Conservation (phyloP, 2,329 filamentous ascomycete species). For the Aspergillus sergii region DNA sequence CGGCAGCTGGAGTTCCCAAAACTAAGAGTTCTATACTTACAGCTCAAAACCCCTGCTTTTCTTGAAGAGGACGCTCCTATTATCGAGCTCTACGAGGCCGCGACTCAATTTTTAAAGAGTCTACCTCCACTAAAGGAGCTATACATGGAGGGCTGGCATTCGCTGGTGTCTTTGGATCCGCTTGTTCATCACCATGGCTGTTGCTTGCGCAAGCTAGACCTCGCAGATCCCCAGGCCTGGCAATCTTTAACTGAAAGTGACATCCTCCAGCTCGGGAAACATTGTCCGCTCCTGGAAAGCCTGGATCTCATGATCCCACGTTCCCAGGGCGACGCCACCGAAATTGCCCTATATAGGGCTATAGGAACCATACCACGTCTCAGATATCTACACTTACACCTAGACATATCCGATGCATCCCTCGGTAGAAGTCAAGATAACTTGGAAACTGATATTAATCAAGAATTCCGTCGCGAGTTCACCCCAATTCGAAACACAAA, state of each 20-base stretch:
- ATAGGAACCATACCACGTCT: neutral
- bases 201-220: neutral
- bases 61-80: neutral
- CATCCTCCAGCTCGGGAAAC: neutral
- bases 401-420: neutral
- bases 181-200: neutral
- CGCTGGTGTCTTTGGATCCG: neutral
- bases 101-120: neutral
- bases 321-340: neutral
- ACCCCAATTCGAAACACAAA: rapidly evolving
- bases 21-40: neutral
- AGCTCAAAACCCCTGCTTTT: neutral
- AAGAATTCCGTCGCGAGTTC: neutral
- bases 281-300: neutral
- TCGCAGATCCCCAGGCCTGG: neutral
- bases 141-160: neutral
- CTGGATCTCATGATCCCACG: neutral
- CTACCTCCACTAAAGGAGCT: neutral
- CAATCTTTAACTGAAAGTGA: neutral
- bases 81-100: neutral
- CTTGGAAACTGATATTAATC: rapidly evolving
- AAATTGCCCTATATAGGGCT: neutral
- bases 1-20: neutral
- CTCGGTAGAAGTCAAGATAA: neutral
- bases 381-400: neutral